Evolutionary conservation across 139 green algal species (phyloP), one percentile per base, ranked within the genome.

Genomic region (Micractinium conductrix): DNA sequence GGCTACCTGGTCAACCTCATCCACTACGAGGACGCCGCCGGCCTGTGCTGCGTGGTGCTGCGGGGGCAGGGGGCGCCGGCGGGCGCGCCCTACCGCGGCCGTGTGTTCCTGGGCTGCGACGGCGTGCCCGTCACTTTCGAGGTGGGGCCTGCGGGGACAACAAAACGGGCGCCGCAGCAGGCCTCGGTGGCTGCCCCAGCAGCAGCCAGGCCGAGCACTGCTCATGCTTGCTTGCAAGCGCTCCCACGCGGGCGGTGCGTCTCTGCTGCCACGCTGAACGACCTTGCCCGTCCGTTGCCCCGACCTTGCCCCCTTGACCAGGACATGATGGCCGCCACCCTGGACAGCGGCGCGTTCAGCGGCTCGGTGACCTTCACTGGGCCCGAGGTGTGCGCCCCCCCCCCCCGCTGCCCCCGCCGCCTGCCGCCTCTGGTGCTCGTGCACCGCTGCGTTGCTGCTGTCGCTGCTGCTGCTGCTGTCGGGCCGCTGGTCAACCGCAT

Each of bases 1-100:
- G 94, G 89, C 50, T 95, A 98, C 79, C 89, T 69, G 16, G 91
- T 99, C 40, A 99, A 99, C 88, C 93, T 99, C n/a, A 94, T 99
- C n/a, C 97, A 99, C 86, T 99, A 99, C 87, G 95, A 99, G 87
- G 97, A 99, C 69, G 97, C 97, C 0, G 97, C 97, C 8, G 78
- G 7, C 7, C 83, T 99, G 53, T 87, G 88, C 4, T 76, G 91
- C 45, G 89, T 89, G 73, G 89, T 92, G 40, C 72, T 91, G 58
- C 35, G 28, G 33, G 83, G 83, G 24, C 38, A 67, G 22, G 86
- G 86, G 24, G 16, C 38, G 17, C 10, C 55, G 30, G 42, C 65
- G 7, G 84, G 45, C 35, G 84, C 81, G 8, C 85, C 74, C 12
- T 93, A 91, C 63, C 79, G 90, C 12, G 87, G 90, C 7, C 44